phyloP scores from a whole-genome alignment of 352 stramenopile species.

The Globisporangium echinulatum region DNA sequence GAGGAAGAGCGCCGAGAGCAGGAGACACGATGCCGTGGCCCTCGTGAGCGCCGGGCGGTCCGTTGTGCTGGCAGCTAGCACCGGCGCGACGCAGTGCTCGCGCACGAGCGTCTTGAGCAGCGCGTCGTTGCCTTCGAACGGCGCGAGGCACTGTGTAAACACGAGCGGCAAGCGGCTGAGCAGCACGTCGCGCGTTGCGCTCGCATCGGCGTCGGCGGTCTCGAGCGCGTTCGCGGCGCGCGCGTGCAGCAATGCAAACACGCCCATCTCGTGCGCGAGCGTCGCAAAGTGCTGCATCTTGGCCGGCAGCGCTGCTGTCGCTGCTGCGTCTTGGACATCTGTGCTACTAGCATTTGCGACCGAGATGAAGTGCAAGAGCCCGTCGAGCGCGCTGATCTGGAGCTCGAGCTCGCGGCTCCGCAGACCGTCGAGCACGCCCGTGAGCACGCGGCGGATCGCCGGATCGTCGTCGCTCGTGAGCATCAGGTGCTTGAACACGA shows the following conservation, averaged over 20 bases:
- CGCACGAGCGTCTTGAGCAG: conserved; percentile 60
- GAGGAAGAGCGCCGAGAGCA: conserved; percentile 74
- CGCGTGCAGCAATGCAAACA: conserved; percentile 71
- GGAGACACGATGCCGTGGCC: conserved; percentile 53
- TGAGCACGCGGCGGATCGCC: conserved; percentile 46
- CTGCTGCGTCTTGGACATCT: conserved; percentile 2
- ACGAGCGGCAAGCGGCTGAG: conserved; percentile 70
- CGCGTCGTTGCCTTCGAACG: conserved; percentile 59
- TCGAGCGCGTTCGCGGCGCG: conserved; percentile 40
- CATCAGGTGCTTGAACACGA: conserved; percentile 72
- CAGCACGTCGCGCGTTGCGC: conserved; percentile 29
- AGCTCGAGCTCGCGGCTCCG: conserved; percentile 55
- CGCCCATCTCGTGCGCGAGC: conserved; percentile 60
- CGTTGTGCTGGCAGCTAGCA: conserved; percentile 32
- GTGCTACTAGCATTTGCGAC: conserved; percentile 13
- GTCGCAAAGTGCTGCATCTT: conserved; percentile 38
- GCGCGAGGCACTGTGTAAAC: conserved; percentile 80
- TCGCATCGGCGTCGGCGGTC: conserved; percentile 1
- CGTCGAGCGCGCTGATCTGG: conserved; percentile 67
- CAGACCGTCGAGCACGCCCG: conserved; percentile 60
- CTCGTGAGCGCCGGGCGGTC: conserved; percentile 46
- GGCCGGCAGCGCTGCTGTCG: conserved; percentile 16
- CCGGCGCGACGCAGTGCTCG: conserved; percentile 62
- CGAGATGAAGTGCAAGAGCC: conserved; percentile 72
- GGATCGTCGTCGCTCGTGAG: conserved; percentile 33